Conservation (phyloP, 441 rosid genomes). For the Populus trichocarpa region DNA sequence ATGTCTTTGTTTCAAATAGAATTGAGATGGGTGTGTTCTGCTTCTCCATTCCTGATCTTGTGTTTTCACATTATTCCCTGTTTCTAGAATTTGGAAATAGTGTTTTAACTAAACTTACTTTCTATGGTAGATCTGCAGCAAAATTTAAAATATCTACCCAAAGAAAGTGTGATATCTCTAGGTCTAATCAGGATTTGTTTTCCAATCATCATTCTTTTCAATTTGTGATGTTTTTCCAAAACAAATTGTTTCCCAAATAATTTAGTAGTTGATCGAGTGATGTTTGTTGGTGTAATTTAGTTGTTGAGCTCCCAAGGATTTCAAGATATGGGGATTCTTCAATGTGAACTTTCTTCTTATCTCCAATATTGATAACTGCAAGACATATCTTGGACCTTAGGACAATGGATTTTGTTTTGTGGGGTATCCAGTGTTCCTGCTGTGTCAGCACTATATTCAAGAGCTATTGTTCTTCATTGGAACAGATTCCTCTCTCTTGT, state of each 20-base stretch:
- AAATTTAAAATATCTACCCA: no score
- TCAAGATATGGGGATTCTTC: no score
- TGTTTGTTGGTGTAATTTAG: neutral
- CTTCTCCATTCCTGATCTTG: neutral
- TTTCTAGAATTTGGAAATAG: neutral
- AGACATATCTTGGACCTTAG: no score
- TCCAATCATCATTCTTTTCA: neutral
- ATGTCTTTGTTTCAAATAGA: neutral
- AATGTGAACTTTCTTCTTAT: no score
- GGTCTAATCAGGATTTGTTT: neutral
- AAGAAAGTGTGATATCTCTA: neutral
- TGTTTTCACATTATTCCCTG: neutral
- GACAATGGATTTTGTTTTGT: no score
- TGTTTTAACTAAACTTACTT: neutral
- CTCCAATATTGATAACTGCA: no score
- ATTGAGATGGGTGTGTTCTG: neutral
- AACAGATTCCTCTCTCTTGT: no score
- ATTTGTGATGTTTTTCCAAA: neutral
- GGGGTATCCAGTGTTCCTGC: no score
- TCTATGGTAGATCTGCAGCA: neutral
- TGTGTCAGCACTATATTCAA: no score
- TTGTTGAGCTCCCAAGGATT: no score
- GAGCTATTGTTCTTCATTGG: no score
- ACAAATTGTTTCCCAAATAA: neutral
- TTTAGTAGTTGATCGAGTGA: neutral